Evolutionary conservation across 169 alveolate genomes (phyloP), one percentile per base, ranked within the genome.

Genomic region (Cryptosporidium bovis): DNA sequence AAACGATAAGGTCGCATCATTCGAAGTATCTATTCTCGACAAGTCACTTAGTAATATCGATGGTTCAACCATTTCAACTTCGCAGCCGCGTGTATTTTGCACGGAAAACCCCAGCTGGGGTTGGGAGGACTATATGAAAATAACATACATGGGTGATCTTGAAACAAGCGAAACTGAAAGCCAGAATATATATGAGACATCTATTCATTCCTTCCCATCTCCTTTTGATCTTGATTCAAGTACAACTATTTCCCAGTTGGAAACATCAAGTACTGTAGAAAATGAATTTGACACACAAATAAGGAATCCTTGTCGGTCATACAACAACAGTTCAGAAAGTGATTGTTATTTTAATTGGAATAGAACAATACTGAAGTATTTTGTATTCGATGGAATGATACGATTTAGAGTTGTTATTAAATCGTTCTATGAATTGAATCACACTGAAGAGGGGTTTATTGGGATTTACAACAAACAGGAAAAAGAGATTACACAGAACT

Each of bases 81-180:
- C 87, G 27, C 87, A 77, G 4, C 87, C 87, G 15, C 58, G 71
- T 18, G 64, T 77, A 29, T 77, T 77, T 62, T 58, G 51, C 64
- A 13, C n/a, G 44, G 46, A 20, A 24, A 50, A 77, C 56, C 64
- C 87, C 3, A 77, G 87, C n/a, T 77, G 87, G 87, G 87, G 87
- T 1, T 77, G 87, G 87, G 87, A 77, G 51, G 87, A 77, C 48
- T 77, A 77, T 62, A 77, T 77, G 77, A 29, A 44, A 48, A 60
- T 77, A 20, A 46, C 58, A 56, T 27, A 15, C 15, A 36, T 77
- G 15, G 50, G 56, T 1, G 44, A 77, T 40, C 16, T n/a, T 62
- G 29, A 10, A 44, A 24, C 18, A 0, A 36, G 1, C 2, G 31
- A 15, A 13, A 60, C 10, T 10, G 24, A 46, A 20, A 50, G 33